Evolutionary conservation across 352 stramenopile species (phyloP).

Genomic region (Phytophthora rubi): DNA sequence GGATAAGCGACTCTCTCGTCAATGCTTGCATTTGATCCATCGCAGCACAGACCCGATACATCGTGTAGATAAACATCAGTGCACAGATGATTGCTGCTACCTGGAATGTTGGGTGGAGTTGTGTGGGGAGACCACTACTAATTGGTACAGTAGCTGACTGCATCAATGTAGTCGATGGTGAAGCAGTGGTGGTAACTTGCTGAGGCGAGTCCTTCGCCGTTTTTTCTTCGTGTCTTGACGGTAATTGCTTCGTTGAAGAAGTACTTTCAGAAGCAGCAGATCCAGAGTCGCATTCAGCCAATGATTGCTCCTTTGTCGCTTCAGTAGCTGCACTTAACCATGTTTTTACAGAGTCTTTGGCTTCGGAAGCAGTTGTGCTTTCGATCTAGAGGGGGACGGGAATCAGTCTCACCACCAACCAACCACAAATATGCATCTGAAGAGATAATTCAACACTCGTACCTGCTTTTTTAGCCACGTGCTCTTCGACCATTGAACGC

Average conservation of each 20-base stretch:
- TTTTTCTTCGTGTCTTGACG: slow-evolving; percentile 2
- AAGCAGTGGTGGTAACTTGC: neutral
- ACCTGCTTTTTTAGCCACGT: slow-evolving; percentile 91
- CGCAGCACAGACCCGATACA: slow-evolving; percentile 60
- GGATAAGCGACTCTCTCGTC: slow-evolving; percentile 57
- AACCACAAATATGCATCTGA: neutral
- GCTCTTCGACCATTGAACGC: slow-evolving; percentile 80
- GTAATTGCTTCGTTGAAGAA: slow-evolving; percentile 1
- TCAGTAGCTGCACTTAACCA: slow-evolving; percentile 59
- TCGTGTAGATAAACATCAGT: slow-evolving; percentile 75
- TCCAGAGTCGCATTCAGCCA: neutral
- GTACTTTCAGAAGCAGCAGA: neutral
- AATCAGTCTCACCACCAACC: neutral
- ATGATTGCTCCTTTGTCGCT: slow-evolving; percentile 16
- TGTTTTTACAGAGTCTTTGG: slow-evolving; percentile 59
- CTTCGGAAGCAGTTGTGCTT: slow-evolving; percentile 73
- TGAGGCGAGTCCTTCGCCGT: neutral
- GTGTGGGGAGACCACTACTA: neutral
- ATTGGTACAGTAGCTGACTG: neutral
- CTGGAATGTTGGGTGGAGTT: slow-evolving; percentile 43
- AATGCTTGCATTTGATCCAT: slow-evolving; percentile 71
- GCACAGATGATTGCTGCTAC: slow-evolving; percentile 55
- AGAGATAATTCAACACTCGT: slow-evolving; percentile 9
- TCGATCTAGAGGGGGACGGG: slow-evolving; percentile 59
- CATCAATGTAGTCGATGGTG: neutral